A percentile compares a stretch with the other conserved stretches of the same genome.
Evolutionary conservation across 2,329 filamentous ascomycete genomes (phyloP).

Genomic region (Cercospora sp.): DNA sequence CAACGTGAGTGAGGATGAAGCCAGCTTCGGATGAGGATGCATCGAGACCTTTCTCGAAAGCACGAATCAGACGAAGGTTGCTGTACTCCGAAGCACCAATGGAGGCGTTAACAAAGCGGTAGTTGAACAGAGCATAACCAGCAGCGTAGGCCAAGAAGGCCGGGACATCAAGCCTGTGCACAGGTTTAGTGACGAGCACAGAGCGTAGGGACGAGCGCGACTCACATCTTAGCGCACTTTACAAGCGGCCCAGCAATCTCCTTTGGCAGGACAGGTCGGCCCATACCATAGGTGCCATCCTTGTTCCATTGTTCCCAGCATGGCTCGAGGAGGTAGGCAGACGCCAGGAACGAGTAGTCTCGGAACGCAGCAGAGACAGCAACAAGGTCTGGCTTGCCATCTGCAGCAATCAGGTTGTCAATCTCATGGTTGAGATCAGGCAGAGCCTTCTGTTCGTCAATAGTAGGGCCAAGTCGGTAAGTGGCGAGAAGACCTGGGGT

Average conservation of each 20-base stretch:
- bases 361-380: constrained; percentile 84
- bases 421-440: constrained; percentile 74
- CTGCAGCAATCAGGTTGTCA: constrained; percentile 40
- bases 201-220: constrained; percentile 29
- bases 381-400: constrained; percentile 70
- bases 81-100: constrained; percentile 55
- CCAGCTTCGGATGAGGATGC: constrained; percentile 86
- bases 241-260: constrained; percentile 79
- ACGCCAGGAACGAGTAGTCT: constrained; percentile 89
- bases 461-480: constrained; percentile 71
- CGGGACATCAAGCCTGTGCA: constrained; percentile 67
- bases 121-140: constrained; percentile 64
- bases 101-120: constrained; percentile 57
- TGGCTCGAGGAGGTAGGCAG: constrained; percentile 85
- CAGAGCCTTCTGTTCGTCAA: constrained; percentile 62
- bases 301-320: constrained; percentile 72
- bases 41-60: constrained; percentile 87
- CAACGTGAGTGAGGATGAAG: constrained; percentile 92
- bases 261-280: constrained; percentile 69
- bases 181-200: neutral
- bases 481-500: constrained; percentile 74
- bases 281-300: constrained; percentile 71
- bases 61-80: constrained; percentile 79
- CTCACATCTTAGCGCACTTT: constrained; percentile 81
- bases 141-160: constrained; percentile 86